These are phyloP conservation scores for Ganoderma meredithae DNA, from an alignment of 1,284 basidiomycete species.

Conservation along the genomic window DNA sequence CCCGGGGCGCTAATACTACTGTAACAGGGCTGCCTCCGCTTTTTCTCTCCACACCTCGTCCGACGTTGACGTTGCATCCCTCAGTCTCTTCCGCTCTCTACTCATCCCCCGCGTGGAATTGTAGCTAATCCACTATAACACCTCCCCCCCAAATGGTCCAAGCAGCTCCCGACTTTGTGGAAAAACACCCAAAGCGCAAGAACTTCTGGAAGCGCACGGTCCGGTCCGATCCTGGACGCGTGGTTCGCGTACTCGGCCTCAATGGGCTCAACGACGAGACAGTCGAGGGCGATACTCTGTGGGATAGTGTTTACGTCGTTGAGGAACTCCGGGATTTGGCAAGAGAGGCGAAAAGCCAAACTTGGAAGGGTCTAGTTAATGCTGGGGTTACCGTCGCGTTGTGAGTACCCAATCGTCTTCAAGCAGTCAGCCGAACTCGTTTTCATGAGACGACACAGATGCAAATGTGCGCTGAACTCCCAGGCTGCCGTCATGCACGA, in stretches of 20 bases:
- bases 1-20: neutral
- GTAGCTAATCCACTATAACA: neutral
- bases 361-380: conserved; percentile 21
- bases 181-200: conserved; percentile 3
- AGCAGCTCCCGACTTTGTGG: conserved; percentile 7
- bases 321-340: no score
- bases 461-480: conserved; percentile 16
- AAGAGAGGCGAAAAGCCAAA: conserved; percentile 9
- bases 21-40: no score
- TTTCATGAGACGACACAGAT: conserved; percentile 3
- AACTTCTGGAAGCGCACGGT: conserved; percentile 16
- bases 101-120: neutral
- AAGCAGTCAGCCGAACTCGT: neutral
- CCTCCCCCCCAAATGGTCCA: neutral
- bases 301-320: conserved; percentile 10
- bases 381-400: conserved; percentile 17
- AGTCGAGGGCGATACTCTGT: conserved; percentile 17
- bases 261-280: conserved; percentile 2
- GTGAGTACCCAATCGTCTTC: conserved; percentile 10
- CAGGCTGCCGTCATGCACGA: conserved; percentile 7
- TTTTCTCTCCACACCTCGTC: neutral
- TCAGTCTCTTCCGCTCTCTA: neutral
- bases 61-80: neutral
- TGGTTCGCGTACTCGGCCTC: neutral
- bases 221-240: conserved; percentile 18